Conservation (phyloP, 305 asterid genomes). For the Stenogyne calaminthoides region DNA sequence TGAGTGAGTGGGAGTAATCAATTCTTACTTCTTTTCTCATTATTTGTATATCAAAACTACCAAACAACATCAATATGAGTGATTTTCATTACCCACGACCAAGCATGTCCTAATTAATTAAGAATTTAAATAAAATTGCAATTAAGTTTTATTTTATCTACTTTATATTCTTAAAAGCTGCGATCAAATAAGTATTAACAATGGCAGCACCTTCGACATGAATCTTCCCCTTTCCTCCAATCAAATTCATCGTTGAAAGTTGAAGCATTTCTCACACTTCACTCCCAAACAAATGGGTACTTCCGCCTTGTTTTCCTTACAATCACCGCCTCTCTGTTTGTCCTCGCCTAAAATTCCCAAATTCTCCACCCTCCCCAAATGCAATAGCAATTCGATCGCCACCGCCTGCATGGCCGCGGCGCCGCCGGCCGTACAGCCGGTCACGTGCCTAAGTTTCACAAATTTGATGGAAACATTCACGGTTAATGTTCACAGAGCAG, state of each 20-base stretch:
- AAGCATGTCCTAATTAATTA: too few species aligned
- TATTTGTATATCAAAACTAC: too few species aligned
- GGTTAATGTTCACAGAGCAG: constrained; percentile 70
- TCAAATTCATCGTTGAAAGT: not conserved
- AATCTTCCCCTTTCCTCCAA: constrained; percentile 24
- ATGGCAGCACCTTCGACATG: constrained; percentile 38
- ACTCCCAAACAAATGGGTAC: constrained; percentile 38
- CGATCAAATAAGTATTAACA: not conserved
- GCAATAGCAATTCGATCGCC: constrained; percentile 5
- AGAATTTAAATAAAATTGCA: too few species aligned
- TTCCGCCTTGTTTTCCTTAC: constrained; percentile 36
- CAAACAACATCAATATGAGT: too few species aligned
- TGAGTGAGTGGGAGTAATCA: too few species aligned
- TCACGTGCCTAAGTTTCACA: constrained; percentile 53
- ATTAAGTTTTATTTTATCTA: too few species aligned
- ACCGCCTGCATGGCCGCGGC: constrained; percentile 50
- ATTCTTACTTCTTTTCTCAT: too few species aligned
- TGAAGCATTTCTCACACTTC: not conserved
- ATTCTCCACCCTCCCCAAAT: constrained; percentile 14
- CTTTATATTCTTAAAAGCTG: too few species aligned
- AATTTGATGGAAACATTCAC: constrained; percentile 67
- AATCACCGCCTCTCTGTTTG: constrained; percentile 31
- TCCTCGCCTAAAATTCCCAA: constrained; percentile 1
- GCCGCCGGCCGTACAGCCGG: constrained; percentile 29
- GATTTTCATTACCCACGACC: too few species aligned